These are phyloP conservation scores for Xylariaceae sp. DNA, from an alignment of 2,329 filamentous ascomycete genomes.

Conservation along the genomic window DNA sequence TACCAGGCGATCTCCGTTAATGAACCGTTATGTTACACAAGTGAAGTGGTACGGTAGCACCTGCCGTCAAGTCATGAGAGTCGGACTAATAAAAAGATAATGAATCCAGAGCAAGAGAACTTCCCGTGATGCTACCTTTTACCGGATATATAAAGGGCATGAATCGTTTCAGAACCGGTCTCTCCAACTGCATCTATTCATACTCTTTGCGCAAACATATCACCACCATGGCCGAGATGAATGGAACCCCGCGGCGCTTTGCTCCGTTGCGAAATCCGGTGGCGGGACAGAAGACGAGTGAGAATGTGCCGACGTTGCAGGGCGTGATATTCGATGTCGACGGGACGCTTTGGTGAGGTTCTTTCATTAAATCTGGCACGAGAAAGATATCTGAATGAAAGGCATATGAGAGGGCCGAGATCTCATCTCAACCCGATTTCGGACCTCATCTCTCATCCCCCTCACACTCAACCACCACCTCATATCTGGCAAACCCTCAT, in stretches of 20 bases:
- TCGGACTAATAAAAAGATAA: too few species aligned
- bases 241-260: constrained; percentile 43
- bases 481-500: neutral
- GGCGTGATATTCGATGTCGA: constrained; percentile 88
- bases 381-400: neutral
- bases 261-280: constrained; percentile 46
- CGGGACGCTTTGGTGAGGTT: constrained; percentile 78
- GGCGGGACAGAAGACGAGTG: constrained; percentile 26
- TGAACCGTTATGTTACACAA: too few species aligned
- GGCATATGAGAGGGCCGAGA: neutral
- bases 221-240: constrained; percentile 39
- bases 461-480: neutral
- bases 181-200: constrained; percentile 1
- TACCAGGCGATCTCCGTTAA: too few species aligned
- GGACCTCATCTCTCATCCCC: neutral
- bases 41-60: too few species aligned
- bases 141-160: constrained; percentile 2
- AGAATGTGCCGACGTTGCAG: constrained; percentile 43
- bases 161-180: constrained; percentile 5
- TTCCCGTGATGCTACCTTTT: neutral
- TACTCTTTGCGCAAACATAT: constrained; percentile 34
- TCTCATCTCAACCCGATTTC: neutral
- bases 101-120: neutral
- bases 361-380: neutral
- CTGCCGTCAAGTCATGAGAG: too few species aligned